Evolutionary conservation across 768 basidiomycete species (phyloP), one percentile per base, ranked within the genome.

Genomic region (Mycena capillaripes): DNA sequence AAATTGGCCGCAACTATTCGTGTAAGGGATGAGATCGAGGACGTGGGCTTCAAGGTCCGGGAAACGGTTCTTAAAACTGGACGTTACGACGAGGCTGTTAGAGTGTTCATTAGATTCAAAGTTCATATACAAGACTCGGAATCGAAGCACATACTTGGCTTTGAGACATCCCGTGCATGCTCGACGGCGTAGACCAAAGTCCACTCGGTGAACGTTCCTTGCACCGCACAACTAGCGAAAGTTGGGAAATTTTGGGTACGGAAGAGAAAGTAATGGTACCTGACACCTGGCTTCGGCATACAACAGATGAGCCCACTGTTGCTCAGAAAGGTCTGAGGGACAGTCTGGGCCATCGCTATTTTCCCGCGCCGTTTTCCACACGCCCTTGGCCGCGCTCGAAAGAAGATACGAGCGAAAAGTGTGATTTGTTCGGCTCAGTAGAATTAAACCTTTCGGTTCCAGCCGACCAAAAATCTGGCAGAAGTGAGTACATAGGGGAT

Each of bases 1-100:
- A 10, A 32, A 46, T 46, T 42, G 11, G 38, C 48, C 40, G 59
- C 62, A 72, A 84, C 84, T 65, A 36, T 82, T 76, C 1, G 82
- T 84, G 66, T 80, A 74, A 5, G 78, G 80, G 25, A 82, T 67
- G 23, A 83, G 71, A 8, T 80, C 75, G 12, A 83, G 65, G 23
- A 84, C 70, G 6, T 66, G 64, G 11, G 38, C 34, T 19, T 83
- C 78, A n/a, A 77, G 70, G 23, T 76, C 70, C 1, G 83, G 82
- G 66, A 78, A 85, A 11, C 44, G 30, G 0, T n/a, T 66, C 10
- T 56, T 55, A 70, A 81, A 81, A 16, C 73, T 78, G n/a, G 67
- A 74, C n/a, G 61, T 69, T 10, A 72, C 76, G 8, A 82, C 76
- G 30, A 79, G 76, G 60, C 84, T 85, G 56, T n/a, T 42, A 3